Evolutionary conservation across 2,329 filamentous ascomycete species (phyloP), one percentile per base, ranked within the genome.

Genomic region (Hirsutella rhossiliensis): DNA sequence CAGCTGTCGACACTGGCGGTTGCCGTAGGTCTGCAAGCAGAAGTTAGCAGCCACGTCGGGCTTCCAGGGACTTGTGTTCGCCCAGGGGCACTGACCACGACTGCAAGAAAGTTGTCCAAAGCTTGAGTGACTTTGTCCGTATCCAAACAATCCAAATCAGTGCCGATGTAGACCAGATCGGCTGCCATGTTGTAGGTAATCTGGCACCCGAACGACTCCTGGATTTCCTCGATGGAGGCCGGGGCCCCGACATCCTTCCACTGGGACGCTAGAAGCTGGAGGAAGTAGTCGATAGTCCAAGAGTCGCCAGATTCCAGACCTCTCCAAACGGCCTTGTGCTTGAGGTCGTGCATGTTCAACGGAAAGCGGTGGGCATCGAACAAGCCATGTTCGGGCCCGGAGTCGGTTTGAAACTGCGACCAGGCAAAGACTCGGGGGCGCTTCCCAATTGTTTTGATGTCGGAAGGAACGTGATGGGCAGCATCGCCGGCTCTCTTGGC

Each of bases 151-250:
- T 43, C 41, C 2, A 43, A 12, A 5, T 47, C 29, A 3, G 54
- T 54, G 3, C 55, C 59, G 11, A 63, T 48, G 13, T 63, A 63
- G 3, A 62, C 9, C 11, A 56, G 19, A 11, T 53, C 52, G 1
- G 50, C 50, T 17, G 29, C 47, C 17, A 60, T 37, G n/a, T 62
- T 62, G 46, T 56, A 23, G 0, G 59, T 54, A 6, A 62, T 43
- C 9, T 49, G 27, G 38, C 58, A 61, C 0, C 45, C 41, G 1
- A 44, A 43, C 2, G 54, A 40, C 8, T 42, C 43, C 7, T 49
- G 38, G 23, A 60, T 43, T 2, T 46, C 50, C 2, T 36, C 23
- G 2, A 40, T 27, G 28, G 32, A 29, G 3, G 19, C 18, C 8
- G 45, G 39, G 5, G 42, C 41, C 17, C 39, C 36, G 15, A 13